Evolutionary conservation across 495 filamentous ascomycete species (phyloP), one percentile per base, ranked within the genome.

Genomic region (Podospora fimiseda): DNA sequence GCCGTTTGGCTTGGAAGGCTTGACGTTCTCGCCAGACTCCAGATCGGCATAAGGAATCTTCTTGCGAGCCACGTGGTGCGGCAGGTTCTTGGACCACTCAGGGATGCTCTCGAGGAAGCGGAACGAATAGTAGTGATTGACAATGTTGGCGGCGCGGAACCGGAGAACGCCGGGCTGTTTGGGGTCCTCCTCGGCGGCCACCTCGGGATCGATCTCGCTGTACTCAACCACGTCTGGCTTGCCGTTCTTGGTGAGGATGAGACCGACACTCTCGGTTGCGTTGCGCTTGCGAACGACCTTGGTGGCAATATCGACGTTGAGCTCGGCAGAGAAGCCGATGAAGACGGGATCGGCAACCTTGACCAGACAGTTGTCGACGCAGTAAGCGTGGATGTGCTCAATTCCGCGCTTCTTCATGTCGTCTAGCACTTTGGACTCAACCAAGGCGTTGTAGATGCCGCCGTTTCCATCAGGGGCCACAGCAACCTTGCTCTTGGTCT

Each of bases 51-150:
- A 86, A 8, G 91, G 89, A 55, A 99, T 99, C 87, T 99, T 99
- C 86, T 99, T 99, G 62, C 83, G 80, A 30, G 93, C 93, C 43
- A 99, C 85, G 74, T 99, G 93, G 66, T 96, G 94, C 2, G 92
- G 93, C 23, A 99, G 79, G 58, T 81, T 80, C 72, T 92, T 83
- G 16, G 82, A 81, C 85, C 86, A 95, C 59, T 83, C 76, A 46
- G 92, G 89, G 59, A 97, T 95, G 40, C 80, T 84, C 66, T 95
- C 87, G 45, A 99, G 78, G 77, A 96, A 99, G 51, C 81, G 75
- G 78, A 90, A 94, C 30, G 87, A 91, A 76, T 99, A 99, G 80
- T 96, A 99, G 77, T 99, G 93, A 79, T 99, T 99, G 72, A 99
- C 93, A 55, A 99, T 99, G 74, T 99, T 99, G 57, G 91, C 93